Evolutionary conservation across 192 early-diverging fungal species (phyloP).

Genomic region (Coemansia sp.): DNA sequence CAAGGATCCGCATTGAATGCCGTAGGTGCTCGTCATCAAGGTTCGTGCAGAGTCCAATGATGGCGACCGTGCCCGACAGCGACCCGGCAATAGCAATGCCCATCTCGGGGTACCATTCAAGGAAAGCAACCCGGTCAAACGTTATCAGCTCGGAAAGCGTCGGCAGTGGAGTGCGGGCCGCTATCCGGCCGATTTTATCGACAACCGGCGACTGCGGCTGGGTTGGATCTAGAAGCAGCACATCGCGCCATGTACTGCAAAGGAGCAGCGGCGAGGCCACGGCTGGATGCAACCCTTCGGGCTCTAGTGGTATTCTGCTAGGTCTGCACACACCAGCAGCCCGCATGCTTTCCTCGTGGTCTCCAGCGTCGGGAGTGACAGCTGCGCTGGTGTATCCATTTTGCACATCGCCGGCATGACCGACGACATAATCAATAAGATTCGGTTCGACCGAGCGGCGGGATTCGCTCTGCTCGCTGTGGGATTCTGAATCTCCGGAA

Average conservation of each 20-base stretch:
- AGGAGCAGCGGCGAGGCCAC: slow-evolving; percentile 20
- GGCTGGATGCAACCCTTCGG: slow-evolving; percentile 4
- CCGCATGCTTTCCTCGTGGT: background rate
- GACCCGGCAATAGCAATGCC: slow-evolving; percentile 24
- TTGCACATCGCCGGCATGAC: slow-evolving; percentile 22
- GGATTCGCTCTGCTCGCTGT: background rate
- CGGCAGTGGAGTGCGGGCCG: slow-evolving; percentile 10
- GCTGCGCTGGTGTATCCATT: slow-evolving; percentile 16
- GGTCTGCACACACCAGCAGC: background rate
- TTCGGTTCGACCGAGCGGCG: background rate
- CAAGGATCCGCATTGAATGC: slow-evolving; percentile 12
- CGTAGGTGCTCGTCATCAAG: background rate
- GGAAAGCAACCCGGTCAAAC: slow-evolving; percentile 43
- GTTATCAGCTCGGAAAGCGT: background rate
- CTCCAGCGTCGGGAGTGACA: background rate
- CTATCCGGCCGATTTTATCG: slow-evolving; percentile 15
- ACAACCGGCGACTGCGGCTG: slow-evolving; percentile 12
- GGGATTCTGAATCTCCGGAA: background rate
- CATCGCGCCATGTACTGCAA: slow-evolving; percentile 27
- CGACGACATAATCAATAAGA: background rate
- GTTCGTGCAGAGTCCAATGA: slow-evolving; percentile 7
- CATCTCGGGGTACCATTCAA: slow-evolving; percentile 45
- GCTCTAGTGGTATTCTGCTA: background rate
- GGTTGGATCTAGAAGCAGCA: slow-evolving; percentile 31
- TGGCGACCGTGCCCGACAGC: slow-evolving; percentile 19